Percentiles rank a stretch among this genome's conserved stretches.
Evolutionary conservation across 2,329 filamentous ascomycete genomes (phyloP).

Genomic region (Ceratocystis diversiconidia): DNA sequence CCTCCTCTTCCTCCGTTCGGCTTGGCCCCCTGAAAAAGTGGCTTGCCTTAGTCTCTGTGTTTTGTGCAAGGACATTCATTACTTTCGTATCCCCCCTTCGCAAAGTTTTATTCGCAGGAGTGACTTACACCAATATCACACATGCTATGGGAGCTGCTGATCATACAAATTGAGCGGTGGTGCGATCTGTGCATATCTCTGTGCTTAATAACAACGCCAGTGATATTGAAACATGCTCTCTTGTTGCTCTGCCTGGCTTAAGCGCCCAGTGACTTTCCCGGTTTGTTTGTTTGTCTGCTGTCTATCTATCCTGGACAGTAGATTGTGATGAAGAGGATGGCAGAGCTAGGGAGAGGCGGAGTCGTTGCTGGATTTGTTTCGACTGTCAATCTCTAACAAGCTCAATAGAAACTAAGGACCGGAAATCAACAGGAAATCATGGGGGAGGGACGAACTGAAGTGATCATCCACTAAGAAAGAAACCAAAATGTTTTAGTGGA

Average conservation of each 20-base stretch:
- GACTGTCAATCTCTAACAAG: background rate
- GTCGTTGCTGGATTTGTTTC: background rate
- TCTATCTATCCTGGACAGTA: background rate
- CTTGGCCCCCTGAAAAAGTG: background rate
- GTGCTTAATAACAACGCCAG: background rate
- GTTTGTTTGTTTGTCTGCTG: too few relatives aligned
- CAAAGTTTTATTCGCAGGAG: background rate
- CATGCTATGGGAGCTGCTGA: background rate
- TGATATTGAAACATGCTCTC: background rate
- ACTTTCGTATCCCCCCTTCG: background rate
- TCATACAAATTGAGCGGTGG: background rate
- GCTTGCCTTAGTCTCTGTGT: background rate
- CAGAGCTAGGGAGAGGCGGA: background rate
- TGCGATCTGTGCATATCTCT: background rate
- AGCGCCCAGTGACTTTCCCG: background rate
- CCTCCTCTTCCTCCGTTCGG: background rate
- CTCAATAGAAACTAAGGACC: background rate
- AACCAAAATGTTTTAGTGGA: too few relatives aligned
- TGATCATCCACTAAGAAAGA: too few relatives aligned
- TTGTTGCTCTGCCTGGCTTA: background rate
- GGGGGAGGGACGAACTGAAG: background rate
- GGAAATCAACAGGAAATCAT: background rate
- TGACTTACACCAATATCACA: background rate
- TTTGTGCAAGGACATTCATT: slow-evolving; percentile 4
- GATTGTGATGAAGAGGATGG: background rate